Evolutionary conservation across 306 rosid genomes (phyloP), one percentile per base, ranked within the genome.

Genomic region (Leucaena leucocephala): DNA sequence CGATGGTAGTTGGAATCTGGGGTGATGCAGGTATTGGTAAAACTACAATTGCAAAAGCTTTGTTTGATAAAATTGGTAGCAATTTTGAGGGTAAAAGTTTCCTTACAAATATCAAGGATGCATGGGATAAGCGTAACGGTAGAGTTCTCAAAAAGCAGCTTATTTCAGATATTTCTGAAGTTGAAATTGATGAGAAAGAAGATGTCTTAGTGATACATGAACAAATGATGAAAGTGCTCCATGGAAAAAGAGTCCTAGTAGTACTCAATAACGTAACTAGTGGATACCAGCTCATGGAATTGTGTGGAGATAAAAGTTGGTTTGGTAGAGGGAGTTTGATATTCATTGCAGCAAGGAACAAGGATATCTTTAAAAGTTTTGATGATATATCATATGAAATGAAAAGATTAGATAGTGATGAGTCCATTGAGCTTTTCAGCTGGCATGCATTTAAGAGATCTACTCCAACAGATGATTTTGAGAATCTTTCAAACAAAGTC

Each of bases 391-490:
- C 22, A 4, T 66, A 66, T 40, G 12, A 66, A 8, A 40, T 66
- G 49, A 66, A 66, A 66, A n/a, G 11, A 15, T 14, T 66, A 19
- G 49, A 66, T 4, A 9, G 13, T 39, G 21, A n/a, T 40, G 49
- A 66, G 45, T 66, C 49, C 11, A 44, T 40, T 66, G 5, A 39
- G 34, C 71, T 39, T 4, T 66, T 66, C 21, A 65, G 15, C 22
- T 36, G 71, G 71, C 48, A 65, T 65, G 71, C 71, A 65, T 65
- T 65, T 39, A 65, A 64, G 34, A 14, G 17, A 14, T 8, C 45
- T 64, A 35, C 45, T 36, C 70, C 70, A 35, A 17, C 45, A 16
- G 39, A 65, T 36, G 71, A 65, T 65, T 38, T 38, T 40, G 10
- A 7, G 44, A 0, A 65, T 38, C 71, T 55, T 8, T 55, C 62